Percentiles rank a stretch among this genome's conserved stretches.
Conservation (phyloP, 2,329 filamentous ascomycete species). For the Sordariomycetes sp. region DNA sequence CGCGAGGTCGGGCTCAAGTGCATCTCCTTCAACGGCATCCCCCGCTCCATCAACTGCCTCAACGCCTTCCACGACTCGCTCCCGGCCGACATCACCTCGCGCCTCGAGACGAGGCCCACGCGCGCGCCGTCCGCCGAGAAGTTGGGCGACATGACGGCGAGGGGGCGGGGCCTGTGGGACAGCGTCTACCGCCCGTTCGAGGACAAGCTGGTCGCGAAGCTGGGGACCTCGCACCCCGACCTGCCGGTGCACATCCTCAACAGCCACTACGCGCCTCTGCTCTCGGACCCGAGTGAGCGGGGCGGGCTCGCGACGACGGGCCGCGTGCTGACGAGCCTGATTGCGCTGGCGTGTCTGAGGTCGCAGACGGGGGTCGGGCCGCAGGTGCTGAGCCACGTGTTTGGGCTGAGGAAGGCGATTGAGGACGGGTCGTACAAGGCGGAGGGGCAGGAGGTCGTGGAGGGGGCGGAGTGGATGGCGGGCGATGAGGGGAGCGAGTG, state of each 20-base stretch:
- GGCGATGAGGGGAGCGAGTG: slow-evolving; percentile 32
- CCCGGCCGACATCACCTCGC: slow-evolving; percentile 35
- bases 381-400: slow-evolving; percentile 70
- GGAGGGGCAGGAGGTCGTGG: slow-evolving; percentile 14
- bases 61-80: slow-evolving; percentile 55
- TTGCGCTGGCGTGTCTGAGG: slow-evolving; percentile 62
- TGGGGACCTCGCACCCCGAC: slow-evolving; percentile 67
- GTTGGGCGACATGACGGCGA: slow-evolving; percentile 35
- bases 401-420: slow-evolving; percentile 64
- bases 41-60: slow-evolving; percentile 72
- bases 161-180: slow-evolving; percentile 59
- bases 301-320: slow-evolving; percentile 43
- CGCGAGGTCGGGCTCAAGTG: slow-evolving; percentile 65
- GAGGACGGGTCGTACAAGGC: slow-evolving; percentile 46
- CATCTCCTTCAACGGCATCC: slow-evolving; percentile 72
- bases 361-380: slow-evolving; percentile 73
- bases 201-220: slow-evolving; percentile 54
- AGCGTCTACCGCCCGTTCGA: slow-evolving; percentile 67
- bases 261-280: slow-evolving; percentile 59
- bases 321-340: slow-evolving; percentile 56
- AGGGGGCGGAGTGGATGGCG: slow-evolving; percentile 26
- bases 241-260: slow-evolving; percentile 68
- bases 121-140: slow-evolving; percentile 37
- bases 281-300: slow-evolving; percentile 49
- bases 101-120: slow-evolving; percentile 42